Percentiles rank a stretch among this genome's conserved stretches.
phyloP scores from a whole-genome alignment of 345 rosid genomes.

The Conringia planisiliqua region DNA sequence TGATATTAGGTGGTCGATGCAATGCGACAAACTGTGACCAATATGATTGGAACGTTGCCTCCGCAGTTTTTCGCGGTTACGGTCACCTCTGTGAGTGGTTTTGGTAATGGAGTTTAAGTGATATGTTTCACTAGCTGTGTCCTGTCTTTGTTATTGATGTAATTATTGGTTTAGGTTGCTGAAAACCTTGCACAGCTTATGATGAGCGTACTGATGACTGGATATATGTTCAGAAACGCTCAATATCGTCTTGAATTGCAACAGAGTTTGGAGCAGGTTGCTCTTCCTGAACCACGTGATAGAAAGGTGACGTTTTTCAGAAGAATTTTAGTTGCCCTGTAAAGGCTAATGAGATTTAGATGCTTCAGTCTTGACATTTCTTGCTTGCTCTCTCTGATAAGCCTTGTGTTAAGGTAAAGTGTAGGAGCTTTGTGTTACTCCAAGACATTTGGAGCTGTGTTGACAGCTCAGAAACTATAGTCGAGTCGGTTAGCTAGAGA shows the following conservation, averaged over 20 bases:
- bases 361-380: background rate
- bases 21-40: constrained; percentile 90
- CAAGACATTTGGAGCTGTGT: background rate
- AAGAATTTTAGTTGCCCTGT: background rate
- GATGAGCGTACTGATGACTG: constrained; percentile 96
- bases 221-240: constrained; percentile 93
- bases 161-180: constrained; percentile 60
- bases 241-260: constrained; percentile 90
- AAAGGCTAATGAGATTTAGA: background rate
- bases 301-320: constrained; percentile 42
- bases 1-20: constrained; percentile 81
- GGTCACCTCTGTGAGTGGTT: constrained; percentile 69
- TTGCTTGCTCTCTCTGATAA: background rate
- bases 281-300: constrained; percentile 75
- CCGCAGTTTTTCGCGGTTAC: constrained; percentile 85
- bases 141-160: constrained; percentile 2
- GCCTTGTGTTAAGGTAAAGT: background rate
- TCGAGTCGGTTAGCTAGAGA: background rate
- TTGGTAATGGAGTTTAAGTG: background rate
- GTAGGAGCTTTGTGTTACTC: constrained; percentile 7
- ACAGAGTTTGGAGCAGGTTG: constrained; percentile 85
- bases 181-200: constrained; percentile 97
- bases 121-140: background rate
- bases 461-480: background rate
- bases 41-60: constrained; percentile 95